Base-by-base conservation (phyloP, 2,329 filamentous ascomycete genomes). In the Chaetomium sp. region DNA sequence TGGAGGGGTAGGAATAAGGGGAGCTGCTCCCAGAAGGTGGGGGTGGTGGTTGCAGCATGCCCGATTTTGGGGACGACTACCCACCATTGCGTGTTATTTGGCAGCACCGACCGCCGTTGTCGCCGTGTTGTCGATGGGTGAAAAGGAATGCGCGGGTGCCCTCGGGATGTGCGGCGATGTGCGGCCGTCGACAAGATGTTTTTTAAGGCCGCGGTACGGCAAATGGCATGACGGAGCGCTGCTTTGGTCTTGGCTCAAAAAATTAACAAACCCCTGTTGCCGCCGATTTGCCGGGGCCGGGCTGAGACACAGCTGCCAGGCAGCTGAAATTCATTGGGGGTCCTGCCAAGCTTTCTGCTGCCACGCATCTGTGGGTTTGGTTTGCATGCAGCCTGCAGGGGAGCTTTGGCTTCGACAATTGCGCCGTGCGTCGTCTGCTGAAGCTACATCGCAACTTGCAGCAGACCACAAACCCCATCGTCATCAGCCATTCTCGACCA, bases 381-480 rank as follows among this genome's bases (percentile, higher is more conserved):
- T 45, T 50, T 8, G 7, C 27, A 10, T 11, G 14, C 6, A n/a
- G 40, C 14, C 14, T 52, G 49, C 35, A 38, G 32, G 11, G 36
- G 42, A 57, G 59, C 59, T 61, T 34, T 19, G 19, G 40, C 40
- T 51, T 32, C 33, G 11, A 33, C 27, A n/a, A 36, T 5, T 43
- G 32, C 44, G 32, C 19, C 10, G 6, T 49, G 5, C 44, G 7
- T n/a, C 11, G 2, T 50, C 41, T 55, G 57, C 12, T 40, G 64
- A 64, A 57, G 63, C 65, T 64, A 65, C 47, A 65, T 65, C 61
- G 64, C 64, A 63, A 64, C 60, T 59, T 61, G 34, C 35, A 46
- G 11, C n/a, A 49, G 33, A 37, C 12, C 34, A 43, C 41, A 36
- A 35, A 48, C 19, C 4, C 14, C 40, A 32, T 33, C 36, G 10